Evolutionary conservation across 1,284 basidiomycete species (phyloP).

Genomic region (Moesziomyces globuligerus): DNA sequence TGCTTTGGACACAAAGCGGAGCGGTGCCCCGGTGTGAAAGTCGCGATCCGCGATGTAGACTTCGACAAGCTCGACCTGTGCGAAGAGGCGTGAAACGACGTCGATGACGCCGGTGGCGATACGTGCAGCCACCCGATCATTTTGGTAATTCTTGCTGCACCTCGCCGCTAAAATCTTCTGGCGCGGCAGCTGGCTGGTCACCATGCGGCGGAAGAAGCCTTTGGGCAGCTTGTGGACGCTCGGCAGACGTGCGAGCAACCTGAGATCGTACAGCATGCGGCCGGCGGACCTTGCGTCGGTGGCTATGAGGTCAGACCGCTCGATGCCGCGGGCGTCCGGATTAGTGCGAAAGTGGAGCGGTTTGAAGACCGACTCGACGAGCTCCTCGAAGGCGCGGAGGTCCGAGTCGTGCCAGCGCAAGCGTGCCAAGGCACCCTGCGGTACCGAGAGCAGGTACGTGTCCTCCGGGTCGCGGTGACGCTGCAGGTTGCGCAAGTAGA

Average conservation of each 20-base stretch:
- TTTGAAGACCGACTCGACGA: conserved; percentile 38
- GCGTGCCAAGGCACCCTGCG: conserved; percentile 18
- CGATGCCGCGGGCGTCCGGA: conserved; percentile 24
- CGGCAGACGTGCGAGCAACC: conserved; percentile 25
- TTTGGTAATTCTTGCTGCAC: conserved; percentile 44
- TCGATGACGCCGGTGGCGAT: conserved; percentile 19
- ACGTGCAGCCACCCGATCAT: conserved; percentile 23
- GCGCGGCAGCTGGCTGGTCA: conserved; percentile 13
- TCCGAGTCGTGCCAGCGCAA: conserved; percentile 40
- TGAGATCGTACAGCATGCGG: conserved; percentile 29
- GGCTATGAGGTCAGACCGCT: conserved; percentile 28
- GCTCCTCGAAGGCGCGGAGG: conserved; percentile 35
- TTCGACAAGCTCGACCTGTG: conserved; percentile 27
- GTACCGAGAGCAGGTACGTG: conserved; percentile 31
- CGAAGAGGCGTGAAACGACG: conserved; percentile 14
- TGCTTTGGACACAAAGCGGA: conserved; percentile 30
- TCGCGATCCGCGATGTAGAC: conserved; percentile 33
- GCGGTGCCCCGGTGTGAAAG: conserved; percentile 23
- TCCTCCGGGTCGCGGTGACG: conserved; percentile 24
- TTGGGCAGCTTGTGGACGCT: conserved; percentile 25
- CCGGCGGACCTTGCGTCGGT: conserved; percentile 22
- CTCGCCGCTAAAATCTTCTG: conserved; percentile 20
- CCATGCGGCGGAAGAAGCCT: conserved; percentile 35
- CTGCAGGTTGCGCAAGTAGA: conserved; percentile 44
- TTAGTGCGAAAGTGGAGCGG: conserved; percentile 37